These are phyloP conservation scores for Ceratobasidium sp. DNA, from an alignment of 1,284 basidiomycete genomes.

Conservation along the genomic window DNA sequence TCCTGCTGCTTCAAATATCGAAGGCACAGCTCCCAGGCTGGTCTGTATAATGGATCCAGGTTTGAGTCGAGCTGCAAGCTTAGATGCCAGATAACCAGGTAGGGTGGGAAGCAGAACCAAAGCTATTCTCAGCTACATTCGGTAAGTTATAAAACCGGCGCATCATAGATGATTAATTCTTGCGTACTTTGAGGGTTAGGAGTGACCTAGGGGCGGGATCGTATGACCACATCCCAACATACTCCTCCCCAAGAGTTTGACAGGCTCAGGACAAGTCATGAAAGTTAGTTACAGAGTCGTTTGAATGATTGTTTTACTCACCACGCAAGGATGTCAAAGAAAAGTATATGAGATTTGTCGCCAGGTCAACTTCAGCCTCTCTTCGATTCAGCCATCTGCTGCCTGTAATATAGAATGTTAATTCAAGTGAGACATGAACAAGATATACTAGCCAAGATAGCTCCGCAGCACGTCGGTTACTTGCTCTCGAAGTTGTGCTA, in stretches of 20 bases:
- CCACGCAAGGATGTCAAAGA: constrained; percentile 78
- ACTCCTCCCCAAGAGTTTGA: constrained; percentile 89
- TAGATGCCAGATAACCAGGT: constrained; percentile 65
- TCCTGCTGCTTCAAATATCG: constrained; percentile 60
- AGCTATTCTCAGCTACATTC: constrained; percentile 55
- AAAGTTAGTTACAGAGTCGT: constrained; percentile 35
- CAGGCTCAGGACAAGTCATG: constrained; percentile 56
- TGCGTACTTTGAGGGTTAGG: constrained; percentile 54
- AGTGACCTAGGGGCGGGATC: constrained; percentile 55
- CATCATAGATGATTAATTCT: neutral
- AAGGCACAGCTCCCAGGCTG: constrained; percentile 57
- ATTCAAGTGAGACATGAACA: constrained; percentile 1
- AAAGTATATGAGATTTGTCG: constrained; percentile 75
- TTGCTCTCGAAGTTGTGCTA: constrained; percentile 76
- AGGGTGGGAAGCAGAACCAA: constrained; percentile 71
- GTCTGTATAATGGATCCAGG: neutral
- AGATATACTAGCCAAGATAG: constrained; percentile 68
- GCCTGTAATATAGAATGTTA: constrained; percentile 57
- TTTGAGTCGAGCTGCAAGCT: constrained; percentile 55
- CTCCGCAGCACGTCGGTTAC: constrained; percentile 75
- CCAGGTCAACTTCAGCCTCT: constrained; percentile 78
- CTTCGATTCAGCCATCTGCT: constrained; percentile 82
- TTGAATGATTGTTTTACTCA: constrained; percentile 50
- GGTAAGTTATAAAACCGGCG: neutral
- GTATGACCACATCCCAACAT: constrained; percentile 83